phyloP scores from a whole-genome alignment of 2,329 filamentous ascomycete species.

The Aspergillus tanneri region DNA sequence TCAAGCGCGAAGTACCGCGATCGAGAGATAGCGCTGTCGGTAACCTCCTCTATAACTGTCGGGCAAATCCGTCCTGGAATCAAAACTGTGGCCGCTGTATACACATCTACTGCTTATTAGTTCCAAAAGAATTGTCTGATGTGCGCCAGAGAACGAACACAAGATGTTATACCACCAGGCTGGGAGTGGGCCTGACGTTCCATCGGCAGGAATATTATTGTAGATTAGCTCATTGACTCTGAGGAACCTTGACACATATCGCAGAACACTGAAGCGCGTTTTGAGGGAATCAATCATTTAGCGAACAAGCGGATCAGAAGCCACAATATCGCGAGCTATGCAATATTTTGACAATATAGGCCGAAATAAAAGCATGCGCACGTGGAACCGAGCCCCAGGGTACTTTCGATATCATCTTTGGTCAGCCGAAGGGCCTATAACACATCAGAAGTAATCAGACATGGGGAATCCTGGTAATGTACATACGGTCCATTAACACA shows the following conservation, averaged over 20 bases:
- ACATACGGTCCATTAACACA: slow-evolving; percentile 40
- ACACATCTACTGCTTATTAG: slow-evolving; percentile 30
- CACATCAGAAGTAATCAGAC: not conserved
- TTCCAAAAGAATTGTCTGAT: not conserved
- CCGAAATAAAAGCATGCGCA: slow-evolving; percentile 35
- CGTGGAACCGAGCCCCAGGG: slow-evolving; percentile 31
- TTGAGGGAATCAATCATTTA: slow-evolving; percentile 31
- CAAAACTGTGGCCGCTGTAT: slow-evolving; percentile 37
- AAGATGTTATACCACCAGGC: slow-evolving; percentile 42
- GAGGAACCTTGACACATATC: slow-evolving; percentile 37
- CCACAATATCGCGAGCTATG: slow-evolving; percentile 25
- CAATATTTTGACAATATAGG: slow-evolving; percentile 35
- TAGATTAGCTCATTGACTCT: slow-evolving; percentile 33
- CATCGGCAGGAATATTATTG: slow-evolving; percentile 28
- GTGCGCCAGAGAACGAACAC: slow-evolving; percentile 20
- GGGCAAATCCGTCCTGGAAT: slow-evolving; percentile 34
- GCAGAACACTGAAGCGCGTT: slow-evolving; percentile 35
- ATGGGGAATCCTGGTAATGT: not conserved
- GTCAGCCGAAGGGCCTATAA: slow-evolving; percentile 37
- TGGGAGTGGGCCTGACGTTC: slow-evolving; percentile 30
- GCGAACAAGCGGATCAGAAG: slow-evolving; percentile 21
- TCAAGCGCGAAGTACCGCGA: slow-evolving; percentile 33
- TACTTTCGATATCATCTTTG: slow-evolving; percentile 35
- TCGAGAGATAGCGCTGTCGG: slow-evolving; percentile 21
- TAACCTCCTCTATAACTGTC: slow-evolving; percentile 27